phyloP scores from a whole-genome alignment of 2,329 filamentous ascomycete species.

The Fusarium nodosum region DNA sequence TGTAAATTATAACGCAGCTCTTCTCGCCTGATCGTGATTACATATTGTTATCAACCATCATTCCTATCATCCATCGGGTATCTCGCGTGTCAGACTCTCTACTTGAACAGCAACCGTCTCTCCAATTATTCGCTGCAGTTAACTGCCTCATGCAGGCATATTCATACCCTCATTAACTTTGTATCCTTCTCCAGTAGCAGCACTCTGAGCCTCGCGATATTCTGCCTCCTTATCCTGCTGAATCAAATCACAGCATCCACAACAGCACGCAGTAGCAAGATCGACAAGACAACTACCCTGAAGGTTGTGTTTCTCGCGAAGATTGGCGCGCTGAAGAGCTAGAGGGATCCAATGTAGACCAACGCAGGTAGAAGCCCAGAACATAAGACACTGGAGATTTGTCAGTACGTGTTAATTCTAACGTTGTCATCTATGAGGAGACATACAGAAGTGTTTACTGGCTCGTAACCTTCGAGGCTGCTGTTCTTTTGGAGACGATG shows the following conservation, averaged over 20 bases:
- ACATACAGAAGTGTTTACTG: conserved; percentile 62
- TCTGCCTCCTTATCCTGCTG: conserved; percentile 64
- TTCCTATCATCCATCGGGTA: neutral
- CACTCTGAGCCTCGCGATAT: conserved; percentile 51
- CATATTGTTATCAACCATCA: neutral
- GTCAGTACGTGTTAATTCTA: neutral
- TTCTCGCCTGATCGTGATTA: neutral
- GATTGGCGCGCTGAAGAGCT: conserved; percentile 60
- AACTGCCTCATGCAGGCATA: conserved; percentile 21
- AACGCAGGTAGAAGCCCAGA: conserved; percentile 58
- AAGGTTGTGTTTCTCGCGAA: conserved; percentile 62
- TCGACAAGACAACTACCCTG: conserved; percentile 60
- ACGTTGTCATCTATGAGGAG: fast-evolving
- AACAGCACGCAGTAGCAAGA: conserved; percentile 60
- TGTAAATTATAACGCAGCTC: neutral
- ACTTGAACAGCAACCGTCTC: fast-evolving
- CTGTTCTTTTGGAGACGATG: conserved; percentile 60
- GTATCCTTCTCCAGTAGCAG: conserved; percentile 35
- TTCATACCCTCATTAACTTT: conserved; percentile 45
- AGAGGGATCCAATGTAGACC: conserved; percentile 60
- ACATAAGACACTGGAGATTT: conserved; percentile 57
- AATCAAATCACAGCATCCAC: conserved; percentile 60
- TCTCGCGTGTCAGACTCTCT: neutral
- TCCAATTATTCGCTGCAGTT: fast-evolving
- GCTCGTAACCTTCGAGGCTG: conserved; percentile 60